Base-by-base conservation (phyloP, 495 filamentous ascomycete genomes). In the Hypoxylon crocopeplum region DNA sequence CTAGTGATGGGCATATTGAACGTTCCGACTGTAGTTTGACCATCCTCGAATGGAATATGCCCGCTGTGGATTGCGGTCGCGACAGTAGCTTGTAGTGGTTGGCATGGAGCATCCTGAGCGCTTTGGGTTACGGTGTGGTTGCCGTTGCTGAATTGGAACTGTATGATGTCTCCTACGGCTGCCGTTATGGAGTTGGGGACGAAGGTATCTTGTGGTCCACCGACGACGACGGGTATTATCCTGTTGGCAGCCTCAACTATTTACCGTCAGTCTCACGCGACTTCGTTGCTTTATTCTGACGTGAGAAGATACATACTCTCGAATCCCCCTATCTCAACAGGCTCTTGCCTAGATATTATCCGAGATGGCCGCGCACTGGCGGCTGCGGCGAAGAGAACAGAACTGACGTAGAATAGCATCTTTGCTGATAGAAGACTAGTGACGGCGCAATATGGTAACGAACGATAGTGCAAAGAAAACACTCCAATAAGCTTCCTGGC, bases 131-230 rank as follows among this genome's bases (percentile, higher is more conserved):
- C 59, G 11, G 64, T 67, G 41, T 67, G 64, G 38, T 67, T 67
- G n/a, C 64, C 64, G 13, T 63, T 64, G 34, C 64, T 64, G 72
- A 82, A 84, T 37, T 82, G 81, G 68, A 83, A 84, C 47, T 83
- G 79, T 32, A 84, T 71, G 44, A 79, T 52, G 27, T 78, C 75
- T 7, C 81, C 81, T 0, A 68, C 58, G 1, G 36, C 56, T 1
- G 78, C 81, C 20, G 57, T 62, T 25, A 83, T 50, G 2, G 65
- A 72, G 36, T 75, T 67, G 7, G 78, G 78, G 5, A 67, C 61
- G 36, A 59, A 67, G 24, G 49, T 55, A 56, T 67, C 59, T 59
- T 67, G 64, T 7, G 40, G 22, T 30, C 59, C 64, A 22, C 64
- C 64, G 8, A 64, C 64, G 5, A 64, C 55, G 8, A 67, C 64